Percentiles rank a stretch among this genome's conserved stretches.
These are phyloP conservation scores for Teratosphaeria nubilosa DNA, from an alignment of 2,329 filamentous ascomycete species.

Conservation along the genomic window DNA sequence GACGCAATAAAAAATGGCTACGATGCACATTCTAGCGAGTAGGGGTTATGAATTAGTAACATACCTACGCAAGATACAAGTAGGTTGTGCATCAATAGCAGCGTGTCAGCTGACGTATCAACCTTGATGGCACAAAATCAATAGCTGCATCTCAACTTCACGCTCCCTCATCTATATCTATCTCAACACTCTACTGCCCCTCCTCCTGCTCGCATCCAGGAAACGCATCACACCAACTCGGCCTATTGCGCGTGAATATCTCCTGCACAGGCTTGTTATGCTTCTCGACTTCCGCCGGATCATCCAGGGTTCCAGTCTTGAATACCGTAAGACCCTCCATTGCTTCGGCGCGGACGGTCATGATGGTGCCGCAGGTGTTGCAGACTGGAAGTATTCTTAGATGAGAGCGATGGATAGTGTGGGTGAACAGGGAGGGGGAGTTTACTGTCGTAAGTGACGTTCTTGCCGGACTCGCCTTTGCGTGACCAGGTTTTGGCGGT, in stretches of 20 bases:
- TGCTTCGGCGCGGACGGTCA: conserved; percentile 17
- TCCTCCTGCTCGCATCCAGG: conserved; percentile 18
- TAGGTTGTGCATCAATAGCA: not conserved
- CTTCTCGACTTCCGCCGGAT: conserved; percentile 11
- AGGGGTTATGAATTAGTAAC: not conserved
- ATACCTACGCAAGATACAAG: not conserved
- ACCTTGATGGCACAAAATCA: not conserved
- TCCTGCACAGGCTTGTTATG: conserved; percentile 15
- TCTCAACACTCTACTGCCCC: not conserved
- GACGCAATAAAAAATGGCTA: not conserved
- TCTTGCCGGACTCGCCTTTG: conserved; percentile 23
- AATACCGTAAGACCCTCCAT: conserved; percentile 19
- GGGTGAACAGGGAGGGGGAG: not conserved
- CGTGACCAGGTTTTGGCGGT: conserved; percentile 15
- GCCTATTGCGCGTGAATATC: conserved; percentile 23
- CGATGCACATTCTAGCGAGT: not conserved
- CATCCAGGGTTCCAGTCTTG: conserved; percentile 25
- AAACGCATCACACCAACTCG: conserved; percentile 18
- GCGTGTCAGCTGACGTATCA: not conserved
- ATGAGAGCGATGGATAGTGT: not conserved
- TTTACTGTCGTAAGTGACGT: conserved; percentile 18
- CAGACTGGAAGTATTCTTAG: conserved; percentile 4
- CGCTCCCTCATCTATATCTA: not conserved
- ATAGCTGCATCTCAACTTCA: not conserved
- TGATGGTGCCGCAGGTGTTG: conserved; percentile 20